A percentile compares a stretch with the other conserved stretches of the same genome.
Conservation (phyloP, 345 rosid species). For the Excoecaria cochinchinensis region DNA sequence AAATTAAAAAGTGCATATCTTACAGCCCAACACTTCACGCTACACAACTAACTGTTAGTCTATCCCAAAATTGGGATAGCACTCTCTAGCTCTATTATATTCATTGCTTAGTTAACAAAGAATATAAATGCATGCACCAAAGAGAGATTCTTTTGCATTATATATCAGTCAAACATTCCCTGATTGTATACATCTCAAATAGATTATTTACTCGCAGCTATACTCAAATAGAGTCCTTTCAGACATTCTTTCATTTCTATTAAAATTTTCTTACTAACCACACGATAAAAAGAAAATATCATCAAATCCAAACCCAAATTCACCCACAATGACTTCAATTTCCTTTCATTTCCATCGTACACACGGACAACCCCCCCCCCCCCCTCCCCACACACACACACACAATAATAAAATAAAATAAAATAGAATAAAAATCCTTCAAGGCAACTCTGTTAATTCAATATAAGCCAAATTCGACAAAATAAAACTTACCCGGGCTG, state of each 20-base stretch:
- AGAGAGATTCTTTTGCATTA: not conserved
- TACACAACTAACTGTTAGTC: too few relatives aligned
- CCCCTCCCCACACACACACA: too few relatives aligned
- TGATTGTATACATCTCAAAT: not conserved
- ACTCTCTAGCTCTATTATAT: not conserved
- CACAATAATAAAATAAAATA: too few relatives aligned
- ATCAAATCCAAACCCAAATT: not conserved
- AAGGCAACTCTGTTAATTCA: not conserved
- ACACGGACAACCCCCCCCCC: too few relatives aligned
- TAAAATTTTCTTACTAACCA: not conserved
- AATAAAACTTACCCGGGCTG: slow-evolving; percentile 64
- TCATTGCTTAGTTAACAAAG: not conserved
- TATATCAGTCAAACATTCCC: not conserved
- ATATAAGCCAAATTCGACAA: not conserved
- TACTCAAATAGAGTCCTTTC: not conserved
- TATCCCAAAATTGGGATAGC: not conserved
- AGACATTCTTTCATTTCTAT: not conserved
- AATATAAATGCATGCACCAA: not conserved
- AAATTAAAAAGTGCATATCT: not conserved
- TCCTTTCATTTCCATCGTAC: not conserved
- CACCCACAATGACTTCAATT: slow-evolving; percentile 1
- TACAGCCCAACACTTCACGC: not conserved
- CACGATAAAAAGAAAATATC: not conserved
- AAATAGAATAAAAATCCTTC: not conserved
- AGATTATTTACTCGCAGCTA: not conserved